Conservation (phyloP, 305 asterid genomes). For the Solanum hybrid region DNA sequence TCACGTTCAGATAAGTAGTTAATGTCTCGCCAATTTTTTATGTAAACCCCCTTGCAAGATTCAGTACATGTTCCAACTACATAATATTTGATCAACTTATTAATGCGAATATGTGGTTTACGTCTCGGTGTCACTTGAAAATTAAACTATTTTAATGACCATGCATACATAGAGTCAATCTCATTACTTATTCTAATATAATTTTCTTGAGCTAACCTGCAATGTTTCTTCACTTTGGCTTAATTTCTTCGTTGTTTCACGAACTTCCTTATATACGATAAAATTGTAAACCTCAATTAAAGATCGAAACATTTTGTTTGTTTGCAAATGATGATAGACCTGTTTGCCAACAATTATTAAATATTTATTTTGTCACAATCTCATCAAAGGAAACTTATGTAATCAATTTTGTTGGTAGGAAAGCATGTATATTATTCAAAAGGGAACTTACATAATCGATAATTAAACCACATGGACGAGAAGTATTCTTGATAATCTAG, state of each 20-base stretch:
- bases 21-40: background rate
- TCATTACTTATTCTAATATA: background rate
- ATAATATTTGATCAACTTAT: background rate
- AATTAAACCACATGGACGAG: background rate
- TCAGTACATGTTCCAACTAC: background rate
- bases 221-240: background rate
- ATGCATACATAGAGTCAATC: background rate
- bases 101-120: too few species aligned
- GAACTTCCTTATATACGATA: background rate
- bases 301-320: background rate
- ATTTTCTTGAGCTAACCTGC: background rate
- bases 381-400: background rate
- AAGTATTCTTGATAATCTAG: too few species aligned
- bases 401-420: too few species aligned
- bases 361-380: background rate
- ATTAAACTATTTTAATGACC: too few species aligned
- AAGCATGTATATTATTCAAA: background rate
- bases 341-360: background rate
- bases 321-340: background rate
- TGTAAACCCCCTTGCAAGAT: background rate
- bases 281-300: background rate
- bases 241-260: too few species aligned
- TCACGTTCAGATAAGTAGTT: background rate
- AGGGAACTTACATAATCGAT: background rate
- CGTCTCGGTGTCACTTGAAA: background rate